Conservation (phyloP, 768 basidiomycete genomes). For the Mycena filopes region DNA sequence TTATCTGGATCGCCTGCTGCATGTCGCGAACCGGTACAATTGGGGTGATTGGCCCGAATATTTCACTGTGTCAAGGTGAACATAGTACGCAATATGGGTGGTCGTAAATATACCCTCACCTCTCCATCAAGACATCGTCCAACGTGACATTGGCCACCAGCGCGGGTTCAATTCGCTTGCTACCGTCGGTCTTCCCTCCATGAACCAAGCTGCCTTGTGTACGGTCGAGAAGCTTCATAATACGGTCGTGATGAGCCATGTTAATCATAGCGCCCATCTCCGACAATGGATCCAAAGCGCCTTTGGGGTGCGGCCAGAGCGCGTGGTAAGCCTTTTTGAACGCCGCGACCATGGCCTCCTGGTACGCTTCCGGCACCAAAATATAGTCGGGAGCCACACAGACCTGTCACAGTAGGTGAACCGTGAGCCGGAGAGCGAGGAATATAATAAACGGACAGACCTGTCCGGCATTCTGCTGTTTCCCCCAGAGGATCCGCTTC, state of each 20-base stretch:
- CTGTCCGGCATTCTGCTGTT: slow-evolving; percentile 22
- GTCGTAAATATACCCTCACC: too few species aligned
- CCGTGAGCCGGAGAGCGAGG: slow-evolving; percentile 36
- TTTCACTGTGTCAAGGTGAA: not conserved
- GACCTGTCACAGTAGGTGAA: too few species aligned
- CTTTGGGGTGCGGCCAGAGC: slow-evolving; percentile 47
- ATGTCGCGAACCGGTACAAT: slow-evolving; percentile 8
- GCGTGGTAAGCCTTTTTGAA: slow-evolving; percentile 53
- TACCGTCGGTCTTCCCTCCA: slow-evolving; percentile 16
- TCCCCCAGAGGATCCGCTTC: slow-evolving; percentile 28
- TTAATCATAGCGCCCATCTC: slow-evolving; percentile 10
- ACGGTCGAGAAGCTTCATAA: slow-evolving; percentile 8
- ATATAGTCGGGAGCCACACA: slow-evolving; percentile 62
- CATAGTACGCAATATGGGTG: too few species aligned
- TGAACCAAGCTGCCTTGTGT: slow-evolving; percentile 13
- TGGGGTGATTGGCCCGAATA: slow-evolving; percentile 21
- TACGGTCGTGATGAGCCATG: not conserved
- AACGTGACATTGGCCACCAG: slow-evolving; percentile 6
- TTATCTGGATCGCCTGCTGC: slow-evolving; percentile 14
- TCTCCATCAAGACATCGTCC: slow-evolving; percentile 21
- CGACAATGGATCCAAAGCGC: slow-evolving; percentile 9
- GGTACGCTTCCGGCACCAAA: slow-evolving; percentile 53
- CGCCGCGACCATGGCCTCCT: slow-evolving; percentile 52
- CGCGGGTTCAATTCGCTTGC: slow-evolving; percentile 15
- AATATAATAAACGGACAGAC: not conserved